Conservation (phyloP, 805 yeast species). For the Candida methanosorbosa region DNA sequence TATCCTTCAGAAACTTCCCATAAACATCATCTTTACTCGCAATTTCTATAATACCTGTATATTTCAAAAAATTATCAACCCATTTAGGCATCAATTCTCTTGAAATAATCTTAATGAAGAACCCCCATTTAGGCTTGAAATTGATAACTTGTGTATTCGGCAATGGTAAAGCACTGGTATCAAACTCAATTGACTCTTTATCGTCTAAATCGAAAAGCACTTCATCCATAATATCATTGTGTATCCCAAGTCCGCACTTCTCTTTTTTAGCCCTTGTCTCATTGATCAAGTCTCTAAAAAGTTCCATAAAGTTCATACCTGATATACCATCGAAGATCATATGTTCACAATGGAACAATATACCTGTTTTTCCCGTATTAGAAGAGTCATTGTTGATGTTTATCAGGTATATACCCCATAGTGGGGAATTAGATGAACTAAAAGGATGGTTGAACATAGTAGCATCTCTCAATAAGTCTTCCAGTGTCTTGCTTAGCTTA, state of each 20-base stretch:
- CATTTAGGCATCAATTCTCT: not conserved
- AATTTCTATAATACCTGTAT: not conserved
- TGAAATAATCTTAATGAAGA: not conserved
- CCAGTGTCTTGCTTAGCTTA: too few relatives aligned
- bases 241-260: too few relatives aligned
- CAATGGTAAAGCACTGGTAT: not conserved
- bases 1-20: not conserved
- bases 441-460: not conserved
- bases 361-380: not conserved
- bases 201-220: not conserved
- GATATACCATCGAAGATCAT: constrained; percentile 26
- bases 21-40: too few relatives aligned
- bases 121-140: not conserved
- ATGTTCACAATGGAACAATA: constrained; percentile 21
- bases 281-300: constrained; percentile 1
- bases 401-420: constrained; percentile 14
- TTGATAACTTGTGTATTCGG: not conserved
- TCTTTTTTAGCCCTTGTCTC: not conserved
- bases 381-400: constrained; percentile 3
- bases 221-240: not conserved
- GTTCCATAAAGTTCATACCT: constrained; percentile 18
- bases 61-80: not conserved
- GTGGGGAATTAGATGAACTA: constrained; percentile 4
- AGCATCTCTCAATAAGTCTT: not conserved
- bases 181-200: not conserved